Conservation (phyloP, 352 stramenopile genomes). For the Pythium oligandrum region DNA sequence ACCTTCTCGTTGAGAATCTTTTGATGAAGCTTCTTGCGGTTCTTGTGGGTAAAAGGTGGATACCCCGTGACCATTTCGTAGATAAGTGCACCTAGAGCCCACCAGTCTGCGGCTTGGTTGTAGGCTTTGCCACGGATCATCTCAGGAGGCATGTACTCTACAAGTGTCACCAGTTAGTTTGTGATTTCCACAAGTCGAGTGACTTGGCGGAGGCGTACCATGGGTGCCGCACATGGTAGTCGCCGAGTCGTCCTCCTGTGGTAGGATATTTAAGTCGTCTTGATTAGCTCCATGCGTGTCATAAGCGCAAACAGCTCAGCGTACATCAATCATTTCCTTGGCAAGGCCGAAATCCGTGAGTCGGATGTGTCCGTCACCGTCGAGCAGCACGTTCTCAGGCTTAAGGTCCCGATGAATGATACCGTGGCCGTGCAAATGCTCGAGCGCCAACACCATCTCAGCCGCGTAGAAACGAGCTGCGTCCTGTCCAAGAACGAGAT, state of each 20-base stretch:
- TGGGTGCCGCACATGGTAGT: conserved; percentile 84
- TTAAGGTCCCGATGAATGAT: conserved; percentile 86
- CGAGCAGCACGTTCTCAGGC: conserved; percentile 81
- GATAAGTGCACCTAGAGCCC: conserved; percentile 76
- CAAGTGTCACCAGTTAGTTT: background rate
- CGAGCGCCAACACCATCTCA: conserved; percentile 78
- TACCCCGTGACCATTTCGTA: conserved; percentile 87
- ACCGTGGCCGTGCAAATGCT: conserved; percentile 67
- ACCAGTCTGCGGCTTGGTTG: conserved; percentile 86
- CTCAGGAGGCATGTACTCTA: conserved; percentile 86
- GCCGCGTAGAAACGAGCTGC: conserved; percentile 79
- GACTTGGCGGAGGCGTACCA: conserved; percentile 19
- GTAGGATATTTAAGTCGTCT: too few species aligned
- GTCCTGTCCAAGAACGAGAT: conserved; percentile 16
- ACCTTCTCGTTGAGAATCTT: conserved; percentile 87
- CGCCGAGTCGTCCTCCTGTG: conserved; percentile 61
- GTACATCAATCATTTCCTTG: conserved; percentile 71
- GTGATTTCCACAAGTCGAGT: too few species aligned
- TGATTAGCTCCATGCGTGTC: too few species aligned
- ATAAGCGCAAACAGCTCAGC: background rate
- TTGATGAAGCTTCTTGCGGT: conserved; percentile 82
- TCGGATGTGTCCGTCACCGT: conserved; percentile 76
- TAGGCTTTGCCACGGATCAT: conserved; percentile 84
- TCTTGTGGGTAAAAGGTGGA: conserved; percentile 77
- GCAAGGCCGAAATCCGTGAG: conserved; percentile 84